These are phyloP conservation scores for Tetrastigma voinierianum DNA, from an alignment of 164 flowering plant species.

Conservation along the genomic window DNA sequence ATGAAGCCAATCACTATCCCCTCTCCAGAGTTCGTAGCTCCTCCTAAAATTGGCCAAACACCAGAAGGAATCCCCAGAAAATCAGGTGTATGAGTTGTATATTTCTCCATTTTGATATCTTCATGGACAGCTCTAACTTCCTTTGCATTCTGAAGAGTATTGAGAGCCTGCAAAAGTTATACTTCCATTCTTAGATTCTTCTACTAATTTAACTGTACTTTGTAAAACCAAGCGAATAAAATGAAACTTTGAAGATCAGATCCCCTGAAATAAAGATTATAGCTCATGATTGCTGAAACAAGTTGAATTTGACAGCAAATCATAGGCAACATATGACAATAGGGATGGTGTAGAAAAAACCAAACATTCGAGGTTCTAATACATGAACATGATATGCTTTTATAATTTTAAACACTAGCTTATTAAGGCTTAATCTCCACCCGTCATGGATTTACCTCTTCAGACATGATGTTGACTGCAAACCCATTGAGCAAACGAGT, in stretches of 20 bases:
- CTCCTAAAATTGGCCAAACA: constrained; percentile 52
- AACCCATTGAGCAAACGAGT: constrained; percentile 54
- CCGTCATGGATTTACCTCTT: constrained; percentile 30
- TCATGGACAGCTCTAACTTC: constrained; percentile 43
- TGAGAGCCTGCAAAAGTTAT: constrained; percentile 29
- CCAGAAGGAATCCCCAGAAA: constrained; percentile 41
- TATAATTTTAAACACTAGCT: no score
- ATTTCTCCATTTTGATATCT: constrained; percentile 46
- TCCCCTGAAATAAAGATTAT: no score
- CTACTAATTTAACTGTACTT: no score
- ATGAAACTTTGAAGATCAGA: no score
- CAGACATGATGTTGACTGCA: constrained; percentile 31
- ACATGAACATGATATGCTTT: not conserved
- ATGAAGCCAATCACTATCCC: constrained; percentile 57
- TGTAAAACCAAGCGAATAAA: no score
- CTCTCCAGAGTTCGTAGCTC: constrained; percentile 39
- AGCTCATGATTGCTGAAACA: no score
- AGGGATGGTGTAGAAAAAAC: no score
- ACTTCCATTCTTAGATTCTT: not conserved
- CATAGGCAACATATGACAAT: no score
- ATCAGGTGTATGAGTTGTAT: constrained; percentile 56
- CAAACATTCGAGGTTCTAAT: not conserved
- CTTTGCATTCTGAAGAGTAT: constrained; percentile 25
- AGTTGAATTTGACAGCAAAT: no score
- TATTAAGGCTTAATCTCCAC: not conserved